Base-by-base conservation (phyloP, 495 filamentous ascomycete genomes). In the Annulohypoxylon bovei region DNA sequence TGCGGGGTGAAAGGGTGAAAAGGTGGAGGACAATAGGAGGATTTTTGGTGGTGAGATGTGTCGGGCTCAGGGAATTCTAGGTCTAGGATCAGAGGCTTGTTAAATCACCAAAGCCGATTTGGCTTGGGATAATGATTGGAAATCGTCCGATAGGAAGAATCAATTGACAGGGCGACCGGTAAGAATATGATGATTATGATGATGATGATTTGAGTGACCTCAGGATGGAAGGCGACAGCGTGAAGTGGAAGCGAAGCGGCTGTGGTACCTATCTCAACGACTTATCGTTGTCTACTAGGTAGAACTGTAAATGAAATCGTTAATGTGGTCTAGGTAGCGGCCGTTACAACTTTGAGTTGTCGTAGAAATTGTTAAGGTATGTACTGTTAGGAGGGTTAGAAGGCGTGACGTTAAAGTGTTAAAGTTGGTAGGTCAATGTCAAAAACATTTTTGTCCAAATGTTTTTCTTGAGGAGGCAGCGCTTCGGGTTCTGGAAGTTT, bases 351-450 rank as follows among this genome's bases (percentile, higher is more conserved):
- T 32, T 4, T 47, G 7, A 47, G 22, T 23, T 9, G 44, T 25
- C 44, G n/a, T 22, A 23, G 6, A 11, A 18, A 25, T 9, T 18
- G 33, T 49, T 37, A 18, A 7, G 28, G 40, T 42, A 12, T 32
- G 40, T 16, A 25, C 46, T 49, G 22, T 18, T 39, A 47, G 61
- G 55, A 35, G 22, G 40, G 57, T 37, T 22, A n/a, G 27, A 61
- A 46, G 46, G 47, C 42, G 64, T 56, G 37, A 30, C 35, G 44
- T 69, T 40, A 42, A 28, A 49, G 64, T 35, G 60, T 23, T 55
- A 65, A 32, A 39, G 46, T 70, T 70, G 53, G 39, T 58, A 70
- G 55, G 67, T 23, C 61, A 65, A 70, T 65, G 62, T 70, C 55
- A 50, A 65, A 62, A 58, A 56, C 53, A 56, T 39, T 56, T 33